Base-by-base conservation (phyloP, 495 filamentous ascomycete genomes). In the Trichoderma asperelloides region DNA sequence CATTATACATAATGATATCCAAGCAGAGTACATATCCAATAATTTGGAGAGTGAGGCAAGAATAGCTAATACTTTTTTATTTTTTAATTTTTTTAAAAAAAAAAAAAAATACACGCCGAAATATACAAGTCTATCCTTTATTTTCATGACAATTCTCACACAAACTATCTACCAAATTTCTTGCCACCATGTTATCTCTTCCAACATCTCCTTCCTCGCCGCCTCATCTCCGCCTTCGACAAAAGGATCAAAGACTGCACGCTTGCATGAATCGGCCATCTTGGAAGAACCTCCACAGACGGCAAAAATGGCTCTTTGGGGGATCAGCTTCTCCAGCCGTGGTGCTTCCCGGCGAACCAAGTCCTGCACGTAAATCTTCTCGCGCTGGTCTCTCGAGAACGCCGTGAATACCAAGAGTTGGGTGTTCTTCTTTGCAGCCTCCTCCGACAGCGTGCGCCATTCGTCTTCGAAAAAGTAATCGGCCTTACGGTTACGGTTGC, bases 351-450 rank as follows among this genome's bases (percentile, higher is more conserved):
- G 77, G 0, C 87, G 83, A 60, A 99, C 85, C 3, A 88, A 78
- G 75, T 97, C 87, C 72, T 99, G 95, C 12, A 99, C 94, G 72
- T 99, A 99, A 33, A 89, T 74, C 76, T 96, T 96, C 68, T 86
- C 79, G 39, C 76, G 74, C 11, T 74, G 71, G 57, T 83, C 80
- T 25, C 95, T 80, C 1, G 95, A 98, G 71, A 97, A 98, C 0
- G 94, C 94, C 2, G 91, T 87, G 66, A 86, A 77, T 15, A 96
- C 85, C 25, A 82, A 75, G 9, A 90, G 63, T 25, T 60, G 7
- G 18, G 55, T 28, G 25, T 30, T 30, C 25, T 30, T 60, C 11
- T 70, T 68, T 2, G 68, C 55, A 0, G n/a, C 55, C 3, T 67
- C 33, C 2, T 69, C 68, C 3, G 55, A 18, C 18, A 87, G 67